These are phyloP conservation scores for Aspergillus nanangensis DNA, from an alignment of 495 filamentous ascomycete species.

Conservation along the genomic window DNA sequence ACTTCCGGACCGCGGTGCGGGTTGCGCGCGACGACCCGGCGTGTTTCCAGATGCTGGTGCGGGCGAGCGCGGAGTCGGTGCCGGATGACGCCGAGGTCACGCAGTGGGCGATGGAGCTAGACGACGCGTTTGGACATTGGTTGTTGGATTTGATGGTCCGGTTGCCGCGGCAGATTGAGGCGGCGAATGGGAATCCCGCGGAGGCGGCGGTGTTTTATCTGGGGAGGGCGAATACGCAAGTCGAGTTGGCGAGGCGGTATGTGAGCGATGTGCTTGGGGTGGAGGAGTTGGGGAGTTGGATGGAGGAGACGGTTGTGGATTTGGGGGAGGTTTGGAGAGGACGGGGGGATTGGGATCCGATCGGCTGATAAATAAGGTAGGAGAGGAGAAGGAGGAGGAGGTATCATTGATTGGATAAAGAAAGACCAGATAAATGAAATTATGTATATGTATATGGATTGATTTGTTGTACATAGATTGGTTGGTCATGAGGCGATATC, in stretches of 20 bases:
- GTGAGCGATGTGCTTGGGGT: slow-evolving; percentile 23
- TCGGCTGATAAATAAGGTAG: neutral
- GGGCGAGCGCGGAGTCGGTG: slow-evolving; percentile 37
- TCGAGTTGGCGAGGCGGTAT: slow-evolving; percentile 21
- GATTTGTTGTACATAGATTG: neutral
- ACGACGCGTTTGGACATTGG: slow-evolving; percentile 27
- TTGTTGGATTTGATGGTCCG: slow-evolving; percentile 32
- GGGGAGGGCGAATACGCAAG: slow-evolving; percentile 21
- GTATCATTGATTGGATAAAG: too few relatives aligned
- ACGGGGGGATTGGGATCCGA: too few relatives aligned
- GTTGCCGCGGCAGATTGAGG: slow-evolving; percentile 23
- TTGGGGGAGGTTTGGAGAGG: neutral
- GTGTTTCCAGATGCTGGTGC: slow-evolving; percentile 32
- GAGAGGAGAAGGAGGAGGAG: too few relatives aligned
- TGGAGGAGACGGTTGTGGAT: slow-evolving; percentile 20
- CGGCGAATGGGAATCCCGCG: slow-evolving; percentile 3
- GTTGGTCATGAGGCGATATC: too few relatives aligned
- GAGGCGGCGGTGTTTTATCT: slow-evolving; percentile 21
- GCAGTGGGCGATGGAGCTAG: slow-evolving; percentile 29
- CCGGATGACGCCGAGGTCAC: slow-evolving; percentile 32
- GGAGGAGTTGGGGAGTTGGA: slow-evolving; percentile 18
- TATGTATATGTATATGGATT: neutral
- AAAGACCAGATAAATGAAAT: too few relatives aligned
- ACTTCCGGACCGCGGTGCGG: slow-evolving; percentile 25
- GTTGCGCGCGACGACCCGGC: slow-evolving; percentile 16